phyloP scores from a whole-genome alignment of 73 alveolate species.

The Stentor coeruleus region DNA sequence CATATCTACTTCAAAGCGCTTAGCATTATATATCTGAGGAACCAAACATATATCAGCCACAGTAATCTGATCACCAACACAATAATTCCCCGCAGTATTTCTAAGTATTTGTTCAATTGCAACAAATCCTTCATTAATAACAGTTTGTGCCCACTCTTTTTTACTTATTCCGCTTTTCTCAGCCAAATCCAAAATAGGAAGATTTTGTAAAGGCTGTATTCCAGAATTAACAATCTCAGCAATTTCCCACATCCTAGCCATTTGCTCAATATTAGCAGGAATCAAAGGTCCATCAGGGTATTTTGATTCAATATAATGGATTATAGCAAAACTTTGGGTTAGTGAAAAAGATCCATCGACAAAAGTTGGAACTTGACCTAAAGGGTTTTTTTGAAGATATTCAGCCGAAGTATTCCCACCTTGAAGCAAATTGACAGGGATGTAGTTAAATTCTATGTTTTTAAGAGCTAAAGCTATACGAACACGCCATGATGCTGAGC shows the following conservation, averaged over 20 bases:
- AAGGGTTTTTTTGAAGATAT: slow-evolving; percentile 48
- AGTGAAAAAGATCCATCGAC: slow-evolving; percentile 37
- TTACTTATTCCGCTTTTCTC: slow-evolving; percentile 36
- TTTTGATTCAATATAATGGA: slow-evolving; percentile 59
- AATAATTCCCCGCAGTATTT: slow-evolving; percentile 48
- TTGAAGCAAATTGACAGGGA: slow-evolving; percentile 43
- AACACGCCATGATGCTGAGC: slow-evolving; percentile 60
- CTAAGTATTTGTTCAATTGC: slow-evolving; percentile 31
- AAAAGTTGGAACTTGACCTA: slow-evolving; percentile 41
- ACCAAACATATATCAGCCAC: slow-evolving; percentile 59
- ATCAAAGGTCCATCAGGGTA: slow-evolving; percentile 48
- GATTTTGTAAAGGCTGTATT: slow-evolving; percentile 61
- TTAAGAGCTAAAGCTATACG: slow-evolving; percentile 51
- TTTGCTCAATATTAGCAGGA: slow-evolving; percentile 42
- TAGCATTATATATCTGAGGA: slow-evolving; percentile 53
- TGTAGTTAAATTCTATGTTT: slow-evolving; percentile 44
- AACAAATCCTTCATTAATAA: slow-evolving; percentile 48
- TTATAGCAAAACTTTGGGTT: slow-evolving; percentile 50
- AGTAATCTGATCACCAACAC: slow-evolving; percentile 66
- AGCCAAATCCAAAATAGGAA: slow-evolving; percentile 33
- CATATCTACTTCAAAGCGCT: slow-evolving; percentile 46
- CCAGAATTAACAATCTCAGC: slow-evolving; percentile 59
- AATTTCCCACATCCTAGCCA: slow-evolving; percentile 41
- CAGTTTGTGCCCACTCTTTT: slow-evolving; percentile 44
- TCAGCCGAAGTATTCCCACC: slow-evolving; percentile 53